A percentile compares a stretch with the other conserved stretches of the same genome.
These are phyloP conservation scores for Spiraea crenata DNA, from an alignment of 331 rosid species.

Conservation along the genomic window DNA sequence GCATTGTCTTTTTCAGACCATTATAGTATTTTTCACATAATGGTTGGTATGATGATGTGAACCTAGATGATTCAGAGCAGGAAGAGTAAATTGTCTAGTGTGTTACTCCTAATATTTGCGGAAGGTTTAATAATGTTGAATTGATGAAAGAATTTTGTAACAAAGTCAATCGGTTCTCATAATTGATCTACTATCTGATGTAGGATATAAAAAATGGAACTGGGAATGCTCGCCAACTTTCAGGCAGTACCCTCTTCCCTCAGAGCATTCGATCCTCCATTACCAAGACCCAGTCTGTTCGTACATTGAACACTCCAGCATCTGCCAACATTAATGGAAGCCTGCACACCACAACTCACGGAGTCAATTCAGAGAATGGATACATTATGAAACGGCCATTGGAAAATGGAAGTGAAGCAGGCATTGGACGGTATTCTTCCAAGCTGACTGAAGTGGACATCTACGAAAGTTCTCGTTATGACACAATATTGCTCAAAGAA, in stretches of 20 bases:
- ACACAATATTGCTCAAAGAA: slow-evolving; percentile 81
- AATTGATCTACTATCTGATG: slow-evolving; percentile 28
- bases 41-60: background rate
- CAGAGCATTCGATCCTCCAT: slow-evolving; percentile 73
- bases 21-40: background rate
- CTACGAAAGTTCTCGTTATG: slow-evolving; percentile 91
- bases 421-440: slow-evolving; percentile 47
- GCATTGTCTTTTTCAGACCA: background rate
- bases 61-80: background rate
- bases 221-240: slow-evolving; percentile 59
- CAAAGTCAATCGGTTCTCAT: background rate
- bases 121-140: background rate
- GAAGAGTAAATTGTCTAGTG: background rate
- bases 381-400: slow-evolving; percentile 31
- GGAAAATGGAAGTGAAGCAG: slow-evolving; percentile 45
- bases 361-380: slow-evolving; percentile 40
- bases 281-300: slow-evolving; percentile 51
- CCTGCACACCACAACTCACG: slow-evolving; percentile 35
- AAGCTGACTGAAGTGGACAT: slow-evolving; percentile 69
- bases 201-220: slow-evolving; percentile 81
- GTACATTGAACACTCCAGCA: slow-evolving; percentile 39
- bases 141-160: background rate
- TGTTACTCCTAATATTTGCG: background rate
- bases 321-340: slow-evolving; percentile 42
- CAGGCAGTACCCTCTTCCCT: slow-evolving; percentile 79